phyloP scores from a whole-genome alignment of 2,329 filamentous ascomycete genomes.

The Penicillium glabrum region DNA sequence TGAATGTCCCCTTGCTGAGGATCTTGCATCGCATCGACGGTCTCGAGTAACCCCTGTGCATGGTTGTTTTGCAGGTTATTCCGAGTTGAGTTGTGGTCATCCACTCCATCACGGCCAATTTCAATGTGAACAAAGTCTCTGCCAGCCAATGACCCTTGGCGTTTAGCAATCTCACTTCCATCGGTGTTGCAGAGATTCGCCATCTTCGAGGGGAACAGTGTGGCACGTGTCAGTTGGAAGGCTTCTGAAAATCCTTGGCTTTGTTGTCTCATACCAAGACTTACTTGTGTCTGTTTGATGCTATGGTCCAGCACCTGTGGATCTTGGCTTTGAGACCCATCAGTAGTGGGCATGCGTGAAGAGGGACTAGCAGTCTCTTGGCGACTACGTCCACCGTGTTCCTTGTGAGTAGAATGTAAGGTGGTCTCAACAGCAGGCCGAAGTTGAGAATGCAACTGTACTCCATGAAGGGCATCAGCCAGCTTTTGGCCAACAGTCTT shows the following conservation, averaged over 20 bases:
- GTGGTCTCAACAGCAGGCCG: background rate
- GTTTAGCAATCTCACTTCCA: background rate
- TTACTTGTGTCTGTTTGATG: background rate
- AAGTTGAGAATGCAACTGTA: background rate
- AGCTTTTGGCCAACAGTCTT: constrained; percentile 24
- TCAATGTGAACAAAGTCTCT: background rate
- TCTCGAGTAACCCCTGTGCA: background rate
- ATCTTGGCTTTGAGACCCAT: background rate
- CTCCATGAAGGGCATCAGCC: constrained; percentile 18
- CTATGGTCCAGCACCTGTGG: background rate
- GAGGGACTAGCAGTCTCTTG: background rate
- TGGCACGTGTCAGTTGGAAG: background rate
- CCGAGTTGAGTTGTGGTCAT: background rate
- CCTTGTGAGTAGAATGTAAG: background rate
- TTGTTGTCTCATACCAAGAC: background rate
- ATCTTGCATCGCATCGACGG: background rate
- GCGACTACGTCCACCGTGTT: background rate
- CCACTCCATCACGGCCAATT: background rate
- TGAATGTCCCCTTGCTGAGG: background rate
- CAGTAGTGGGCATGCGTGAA: background rate
- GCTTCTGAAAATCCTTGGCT: background rate
- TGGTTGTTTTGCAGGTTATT: background rate
- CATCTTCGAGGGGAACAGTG: background rate
- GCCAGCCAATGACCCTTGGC: background rate
- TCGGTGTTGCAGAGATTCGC: background rate